Percentiles rank a stretch among this genome's conserved stretches.
Evolutionary conservation across 306 rosid species (phyloP).

Genomic region (Cicer cuneatum): DNA sequence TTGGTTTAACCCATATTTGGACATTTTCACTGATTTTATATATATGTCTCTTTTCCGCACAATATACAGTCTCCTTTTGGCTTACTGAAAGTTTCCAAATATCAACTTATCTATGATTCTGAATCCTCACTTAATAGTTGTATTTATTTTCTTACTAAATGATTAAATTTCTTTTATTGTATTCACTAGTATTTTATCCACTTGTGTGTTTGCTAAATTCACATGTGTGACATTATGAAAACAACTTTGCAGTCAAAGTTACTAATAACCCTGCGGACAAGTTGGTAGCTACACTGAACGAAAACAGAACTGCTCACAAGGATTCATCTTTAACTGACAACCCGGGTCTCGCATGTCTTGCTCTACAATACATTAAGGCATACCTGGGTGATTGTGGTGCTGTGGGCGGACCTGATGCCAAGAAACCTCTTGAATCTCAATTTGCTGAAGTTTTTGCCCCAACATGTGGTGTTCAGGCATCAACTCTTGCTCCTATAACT

Average conservation of each 20-base stretch:
- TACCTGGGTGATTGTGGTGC: slow-evolving; percentile 74
- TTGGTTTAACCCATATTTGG: neutral
- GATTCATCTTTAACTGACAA: slow-evolving; percentile 44
- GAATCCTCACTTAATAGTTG: slow-evolving; percentile 2
- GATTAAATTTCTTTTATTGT: neutral
- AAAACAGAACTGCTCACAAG: slow-evolving; percentile 60
- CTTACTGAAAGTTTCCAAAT: slow-evolving; percentile 21
- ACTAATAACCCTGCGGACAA: slow-evolving; percentile 60
- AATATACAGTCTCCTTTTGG: slow-evolving; percentile 14
- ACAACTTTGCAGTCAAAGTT: slow-evolving; percentile 50
- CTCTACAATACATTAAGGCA: slow-evolving; percentile 87
- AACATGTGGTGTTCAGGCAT: slow-evolving; percentile 65
- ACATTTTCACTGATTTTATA: slow-evolving; percentile 22
- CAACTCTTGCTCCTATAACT: slow-evolving; percentile 71
- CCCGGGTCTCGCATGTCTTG: slow-evolving; percentile 89
- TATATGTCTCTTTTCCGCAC: slow-evolving; percentile 14
- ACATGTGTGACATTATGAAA: slow-evolving; percentile 33
- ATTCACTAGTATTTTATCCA: neutral
- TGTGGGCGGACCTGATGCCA: slow-evolving; percentile 84
- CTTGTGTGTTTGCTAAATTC: slow-evolving; percentile 12
- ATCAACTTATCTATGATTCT: slow-evolving; percentile 20
- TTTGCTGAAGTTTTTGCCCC: slow-evolving; percentile 83
- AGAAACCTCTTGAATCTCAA: slow-evolving; percentile 82
- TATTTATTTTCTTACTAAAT: slow-evolving; percentile 4
- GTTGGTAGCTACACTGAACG: slow-evolving; percentile 55